phyloP scores from a whole-genome alignment of 257 asterid genomes.

The Petunia axillaris region DNA sequence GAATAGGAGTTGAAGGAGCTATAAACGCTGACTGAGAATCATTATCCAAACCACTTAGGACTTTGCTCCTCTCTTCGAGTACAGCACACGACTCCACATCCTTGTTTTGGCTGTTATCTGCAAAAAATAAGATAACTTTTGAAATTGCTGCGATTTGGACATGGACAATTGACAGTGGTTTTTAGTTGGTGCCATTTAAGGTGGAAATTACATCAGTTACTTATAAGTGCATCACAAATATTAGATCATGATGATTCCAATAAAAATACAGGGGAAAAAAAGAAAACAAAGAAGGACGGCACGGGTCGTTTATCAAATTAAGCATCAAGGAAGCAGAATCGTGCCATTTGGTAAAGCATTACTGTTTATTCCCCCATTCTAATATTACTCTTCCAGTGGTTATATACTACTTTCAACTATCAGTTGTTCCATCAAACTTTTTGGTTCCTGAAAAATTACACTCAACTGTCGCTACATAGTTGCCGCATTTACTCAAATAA shows the following conservation, averaged over 20 bases:
- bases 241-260: neutral
- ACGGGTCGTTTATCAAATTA: neutral
- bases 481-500: neutral
- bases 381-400: neutral
- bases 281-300: constrained; percentile 15
- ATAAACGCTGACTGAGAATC: constrained; percentile 19
- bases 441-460: constrained; percentile 20
- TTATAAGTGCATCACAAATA: neutral
- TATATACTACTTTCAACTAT: neutral
- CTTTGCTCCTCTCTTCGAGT: constrained; percentile 1
- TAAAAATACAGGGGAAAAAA: neutral
- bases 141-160: neutral
- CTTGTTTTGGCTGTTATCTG: constrained; percentile 19
- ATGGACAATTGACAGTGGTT: neutral
- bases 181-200: constrained; percentile 14
- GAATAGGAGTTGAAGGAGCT: constrained; percentile 15
- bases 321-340: neutral
- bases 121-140: constrained; percentile 14
- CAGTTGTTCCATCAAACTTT: neutral
- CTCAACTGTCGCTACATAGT: neutral
- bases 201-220: neutral
- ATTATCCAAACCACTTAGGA: constrained; percentile 9
- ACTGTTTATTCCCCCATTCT: neutral
- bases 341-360: neutral
- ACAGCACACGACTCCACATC: constrained; percentile 19